Conservation (phyloP, 2,329 filamentous ascomycete genomes). For the Xylariomycetidae sp. region DNA sequence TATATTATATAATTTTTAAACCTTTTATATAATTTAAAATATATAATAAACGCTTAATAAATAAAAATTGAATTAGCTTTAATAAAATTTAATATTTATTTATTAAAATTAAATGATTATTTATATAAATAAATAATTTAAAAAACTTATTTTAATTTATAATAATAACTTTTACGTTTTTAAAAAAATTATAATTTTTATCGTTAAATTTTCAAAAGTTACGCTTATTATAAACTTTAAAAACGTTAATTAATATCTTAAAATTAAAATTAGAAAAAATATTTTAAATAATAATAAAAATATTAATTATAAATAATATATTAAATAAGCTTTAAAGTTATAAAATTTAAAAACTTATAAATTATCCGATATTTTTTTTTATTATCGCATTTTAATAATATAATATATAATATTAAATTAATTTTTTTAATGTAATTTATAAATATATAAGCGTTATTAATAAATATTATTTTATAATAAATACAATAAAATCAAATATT, state of each 20-base stretch:
- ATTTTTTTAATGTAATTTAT: conserved; percentile 1
- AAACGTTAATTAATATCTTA: neutral
- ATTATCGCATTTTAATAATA: neutral
- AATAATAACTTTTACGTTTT: neutral
- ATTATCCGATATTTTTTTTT: neutral
- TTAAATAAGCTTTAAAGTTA: neutral
- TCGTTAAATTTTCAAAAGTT: neutral
- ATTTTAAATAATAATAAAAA: neutral
- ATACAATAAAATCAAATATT: conserved; percentile 2
- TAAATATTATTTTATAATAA: conserved; percentile 1
- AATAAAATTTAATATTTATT: neutral
- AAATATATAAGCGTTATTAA: neutral
- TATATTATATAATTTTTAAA: neutral
- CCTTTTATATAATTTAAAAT: neutral
- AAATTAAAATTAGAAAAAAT: neutral
- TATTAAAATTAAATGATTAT: neutral
- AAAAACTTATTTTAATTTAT: neutral
- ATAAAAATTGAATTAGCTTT: neutral
- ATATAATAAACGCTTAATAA: neutral
- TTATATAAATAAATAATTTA: neutral
- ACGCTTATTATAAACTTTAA: neutral
- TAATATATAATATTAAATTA: neutral
- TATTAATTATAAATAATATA: neutral
- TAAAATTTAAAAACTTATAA: conserved; percentile 1
- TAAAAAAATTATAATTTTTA: neutral